Percentiles rank a stretch among this genome's conserved stretches.
Conservation (phyloP, 495 filamentous ascomycete species). For the Penicillium canescens region DNA sequence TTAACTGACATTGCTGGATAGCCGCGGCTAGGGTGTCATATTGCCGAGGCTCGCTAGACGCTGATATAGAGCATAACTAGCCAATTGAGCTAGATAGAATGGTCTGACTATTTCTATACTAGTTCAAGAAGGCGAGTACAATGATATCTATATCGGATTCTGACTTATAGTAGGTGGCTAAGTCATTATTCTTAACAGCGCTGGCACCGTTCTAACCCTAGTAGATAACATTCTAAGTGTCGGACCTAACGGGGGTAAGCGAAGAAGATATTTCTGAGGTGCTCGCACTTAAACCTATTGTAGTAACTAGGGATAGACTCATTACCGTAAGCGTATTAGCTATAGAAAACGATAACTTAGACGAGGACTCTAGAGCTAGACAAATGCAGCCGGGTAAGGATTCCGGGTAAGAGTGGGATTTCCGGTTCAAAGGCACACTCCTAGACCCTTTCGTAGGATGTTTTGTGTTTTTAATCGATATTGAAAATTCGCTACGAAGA, state of each 20-base stretch:
- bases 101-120: constrained; percentile 30
- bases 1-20: constrained; percentile 50
- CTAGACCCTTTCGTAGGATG: neutral
- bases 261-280: neutral
- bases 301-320: neutral
- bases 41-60: constrained; percentile 24
- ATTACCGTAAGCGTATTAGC: neutral
- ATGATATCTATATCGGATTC: constrained; percentile 48
- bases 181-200: constrained; percentile 15
- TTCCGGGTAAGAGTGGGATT: neutral
- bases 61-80: constrained; percentile 19
- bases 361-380: neutral
- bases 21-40: constrained; percentile 46
- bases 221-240: constrained; percentile 40
- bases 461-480: neutral
- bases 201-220: constrained; percentile 44
- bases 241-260: constrained; percentile 1
- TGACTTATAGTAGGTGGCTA: constrained; percentile 38
- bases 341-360: neutral
- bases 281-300: neutral
- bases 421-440: neutral
- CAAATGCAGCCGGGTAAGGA: neutral
- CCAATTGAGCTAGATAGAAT: constrained; percentile 30
- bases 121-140: constrained; percentile 53
- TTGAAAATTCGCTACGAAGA: neutral